A percentile compares a stretch with the other conserved stretches of the same genome.
phyloP scores from a whole-genome alignment of 306 rosid genomes.

The Medicago truncatula region MtrunA17r5.0-ANR NC_053044.1:52856001-52856500 shows the following conservation, averaged over 20 bases:
- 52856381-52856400: constrained; percentile 76
- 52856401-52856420: constrained; percentile 87
- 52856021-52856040: constrained; percentile 88
- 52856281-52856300: constrained; percentile 84
- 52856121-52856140: constrained; percentile 89
- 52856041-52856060: constrained; percentile 81
- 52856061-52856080: constrained; percentile 88
- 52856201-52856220: constrained; percentile 80
- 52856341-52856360: constrained; percentile 82
- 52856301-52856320: constrained; percentile 94
- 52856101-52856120: constrained; percentile 87
- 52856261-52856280: constrained; percentile 96
- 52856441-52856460: constrained; percentile 77
- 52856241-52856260: constrained; percentile 82
- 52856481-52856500: constrained; percentile 51
- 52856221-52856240: constrained; percentile 86
- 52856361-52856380: constrained; percentile 58
- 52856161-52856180: constrained; percentile 91
- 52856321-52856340: constrained; percentile 90
- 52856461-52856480: constrained; percentile 68
- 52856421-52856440: constrained; percentile 94
- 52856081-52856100: constrained; percentile 92
- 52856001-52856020: constrained; percentile 88
- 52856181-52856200: constrained; percentile 92
- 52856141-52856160: constrained; percentile 95